Conservation (phyloP, 129 eudicot genomes). For the Silybum marianum region DNA sequence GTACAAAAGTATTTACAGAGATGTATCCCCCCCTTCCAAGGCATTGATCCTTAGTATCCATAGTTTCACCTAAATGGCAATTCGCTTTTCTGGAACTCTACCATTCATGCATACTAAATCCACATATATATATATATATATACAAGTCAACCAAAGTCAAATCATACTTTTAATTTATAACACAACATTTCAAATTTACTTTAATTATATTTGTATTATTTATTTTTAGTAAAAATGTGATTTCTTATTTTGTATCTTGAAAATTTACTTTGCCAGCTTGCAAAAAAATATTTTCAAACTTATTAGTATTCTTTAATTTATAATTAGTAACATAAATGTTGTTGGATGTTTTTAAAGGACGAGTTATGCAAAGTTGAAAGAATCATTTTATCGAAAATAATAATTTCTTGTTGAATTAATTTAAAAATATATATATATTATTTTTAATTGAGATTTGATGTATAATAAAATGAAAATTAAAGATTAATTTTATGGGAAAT, state of each 20-base stretch:
- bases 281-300: neutral
- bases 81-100: slow-evolving; percentile 26
- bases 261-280: too few species aligned
- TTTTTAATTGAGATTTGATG: too few species aligned
- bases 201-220: neutral
- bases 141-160: slow-evolving; percentile 26
- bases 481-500: slow-evolving; percentile 8
- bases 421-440: too few species aligned
- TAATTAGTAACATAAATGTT: too few species aligned
- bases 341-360: too few species aligned
- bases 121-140: neutral
- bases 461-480: neutral
- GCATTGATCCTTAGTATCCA: slow-evolving; percentile 35
- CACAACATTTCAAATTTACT: neutral
- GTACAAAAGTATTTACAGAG: slow-evolving; percentile 24
- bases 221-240: neutral
- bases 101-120: slow-evolving; percentile 30
- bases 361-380: too few species aligned
- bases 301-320: too few species aligned
- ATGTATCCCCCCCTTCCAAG: slow-evolving; percentile 35
- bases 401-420: too few species aligned
- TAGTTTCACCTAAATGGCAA: slow-evolving; percentile 38
- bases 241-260: neutral
- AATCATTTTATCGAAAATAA: neutral
- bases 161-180: neutral